Percentiles rank a stretch among this genome's conserved stretches.
These are phyloP conservation scores for Stramenopiles sp. DNA, from an alignment of 352 stramenopile genomes.

Conservation along the genomic window DNA sequence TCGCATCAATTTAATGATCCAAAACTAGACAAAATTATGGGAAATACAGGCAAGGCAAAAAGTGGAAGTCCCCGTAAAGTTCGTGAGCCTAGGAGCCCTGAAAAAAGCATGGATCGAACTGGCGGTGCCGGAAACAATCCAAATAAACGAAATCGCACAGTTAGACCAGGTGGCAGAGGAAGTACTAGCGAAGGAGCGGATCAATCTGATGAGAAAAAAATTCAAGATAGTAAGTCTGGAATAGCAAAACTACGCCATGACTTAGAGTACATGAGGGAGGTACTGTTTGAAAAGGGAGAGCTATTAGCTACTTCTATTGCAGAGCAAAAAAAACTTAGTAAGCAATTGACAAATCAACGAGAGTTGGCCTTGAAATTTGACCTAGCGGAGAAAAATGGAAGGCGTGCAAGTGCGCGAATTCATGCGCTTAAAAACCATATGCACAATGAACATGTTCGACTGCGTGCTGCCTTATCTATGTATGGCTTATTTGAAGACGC, in stretches of 20 bases:
- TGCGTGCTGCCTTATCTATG: neutral
- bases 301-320: neutral
- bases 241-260: neutral
- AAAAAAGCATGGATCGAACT: neutral
- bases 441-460: neutral
- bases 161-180: neutral
- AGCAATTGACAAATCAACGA: neutral
- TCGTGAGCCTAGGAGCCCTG: neutral
- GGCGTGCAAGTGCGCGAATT: neutral
- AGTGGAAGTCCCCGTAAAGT: neutral
- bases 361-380: neutral
- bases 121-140: neutral
- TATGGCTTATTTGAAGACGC: neutral
- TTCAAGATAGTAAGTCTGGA: neutral
- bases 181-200: neutral
- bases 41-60: neutral
- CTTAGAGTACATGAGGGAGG: neutral
- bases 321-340: neutral
- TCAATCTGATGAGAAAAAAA: neutral
- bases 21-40: neutral
- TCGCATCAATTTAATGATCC: neutral
- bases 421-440: neutral
- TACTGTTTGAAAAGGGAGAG: neutral
- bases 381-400: neutral
- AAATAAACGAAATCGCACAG: neutral